A percentile compares a stretch with the other conserved stretches of the same genome.
phyloP scores from a whole-genome alignment of 2,329 filamentous ascomycete species.

The Hypoxylon sp. region DNA sequence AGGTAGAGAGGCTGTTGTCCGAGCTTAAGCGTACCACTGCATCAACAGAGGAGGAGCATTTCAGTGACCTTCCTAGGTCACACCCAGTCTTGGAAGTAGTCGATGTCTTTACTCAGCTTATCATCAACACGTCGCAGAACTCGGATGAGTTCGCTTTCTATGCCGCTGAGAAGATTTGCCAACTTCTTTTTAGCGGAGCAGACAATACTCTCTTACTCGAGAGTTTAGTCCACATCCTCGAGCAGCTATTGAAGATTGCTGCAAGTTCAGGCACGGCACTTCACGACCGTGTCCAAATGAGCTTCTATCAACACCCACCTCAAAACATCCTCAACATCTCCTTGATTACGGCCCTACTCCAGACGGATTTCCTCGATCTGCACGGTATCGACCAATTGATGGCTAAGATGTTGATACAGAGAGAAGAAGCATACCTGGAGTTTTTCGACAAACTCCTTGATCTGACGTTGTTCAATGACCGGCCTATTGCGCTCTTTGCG shows the following conservation, averaged over 20 bases:
- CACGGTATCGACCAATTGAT: constrained; percentile 78
- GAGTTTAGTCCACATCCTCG: constrained; percentile 73
- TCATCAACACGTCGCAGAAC: constrained; percentile 74
- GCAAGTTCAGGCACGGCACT: constrained; percentile 62
- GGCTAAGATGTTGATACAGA: constrained; percentile 78
- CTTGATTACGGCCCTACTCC: constrained; percentile 70
- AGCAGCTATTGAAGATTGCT: constrained; percentile 72
- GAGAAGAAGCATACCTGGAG: constrained; percentile 80
- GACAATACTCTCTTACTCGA: constrained; percentile 72
- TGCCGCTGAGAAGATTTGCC: constrained; percentile 72
- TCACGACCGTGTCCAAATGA: constrained; percentile 68
- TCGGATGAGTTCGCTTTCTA: constrained; percentile 73
- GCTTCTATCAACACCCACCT: constrained; percentile 71
- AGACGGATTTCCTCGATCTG: constrained; percentile 75
- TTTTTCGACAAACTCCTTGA: constrained; percentile 87
- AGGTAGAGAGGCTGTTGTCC: constrained; percentile 70
- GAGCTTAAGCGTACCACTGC: constrained; percentile 70
- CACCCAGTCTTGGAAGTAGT: constrained; percentile 74
- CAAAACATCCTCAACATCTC: constrained; percentile 70
- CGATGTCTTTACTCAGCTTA: constrained; percentile 72
- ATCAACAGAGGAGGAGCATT: constrained; percentile 72
- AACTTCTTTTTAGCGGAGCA: constrained; percentile 67
- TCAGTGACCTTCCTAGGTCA: constrained; percentile 70
- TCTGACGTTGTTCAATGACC: constrained; percentile 82
- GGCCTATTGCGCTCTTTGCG: constrained; percentile 82